Base-by-base conservation (phyloP, 73 alveolate genomes). In the Urostyla sp. region DNA sequence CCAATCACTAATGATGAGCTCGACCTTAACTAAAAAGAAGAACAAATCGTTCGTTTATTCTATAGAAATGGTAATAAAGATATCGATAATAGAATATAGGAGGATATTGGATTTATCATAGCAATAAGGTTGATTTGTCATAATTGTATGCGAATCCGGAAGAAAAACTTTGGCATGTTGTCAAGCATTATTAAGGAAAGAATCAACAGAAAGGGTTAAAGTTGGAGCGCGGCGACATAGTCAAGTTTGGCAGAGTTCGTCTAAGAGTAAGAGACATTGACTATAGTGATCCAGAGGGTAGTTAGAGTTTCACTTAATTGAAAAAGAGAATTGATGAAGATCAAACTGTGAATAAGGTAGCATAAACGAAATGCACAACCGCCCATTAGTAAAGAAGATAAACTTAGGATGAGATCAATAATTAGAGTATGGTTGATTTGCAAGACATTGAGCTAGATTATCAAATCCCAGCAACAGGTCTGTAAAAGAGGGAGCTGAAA, bases 191-290 rank as follows among this genome's bases (percentile, higher is more conserved):
- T 34, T 30, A 56, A 20, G 34, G 49, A 40, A 69, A 11, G 34
- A 51, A 37, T 10, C 53, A 44, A 24, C 6, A 3, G n/a, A 69
- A 85, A 37, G 92, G 88, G 3, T 85, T 76, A 40, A 58, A 75
- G 45, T 16, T 89, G 30, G 67, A 67, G 24, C 60, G 85, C 45
- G 48, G 44, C 37, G 95, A 89, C 67, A 77, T 89, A 20, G 69
- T 89, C 8, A 89, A 84, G 53, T 54, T 89, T 3, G 95, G 95
- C 16, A 44, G 95, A 40, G 80, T 82, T 4, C 69, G 80, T 43
- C 75, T 81, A 43, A 83, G 88, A 61, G 92, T 89, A 20, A 89
- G 88, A 43, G 95, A 89, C 48, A 69, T 69, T 27, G 83, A 69
- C 45, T 69, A 69, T 69, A 44, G 72, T 30, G 83, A 69, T 11